Percentiles rank a stretch among this genome's conserved stretches.
phyloP scores from a whole-genome alignment of 1,284 basidiomycete species.

The Tilletiopsis washingtonensis region DNA sequence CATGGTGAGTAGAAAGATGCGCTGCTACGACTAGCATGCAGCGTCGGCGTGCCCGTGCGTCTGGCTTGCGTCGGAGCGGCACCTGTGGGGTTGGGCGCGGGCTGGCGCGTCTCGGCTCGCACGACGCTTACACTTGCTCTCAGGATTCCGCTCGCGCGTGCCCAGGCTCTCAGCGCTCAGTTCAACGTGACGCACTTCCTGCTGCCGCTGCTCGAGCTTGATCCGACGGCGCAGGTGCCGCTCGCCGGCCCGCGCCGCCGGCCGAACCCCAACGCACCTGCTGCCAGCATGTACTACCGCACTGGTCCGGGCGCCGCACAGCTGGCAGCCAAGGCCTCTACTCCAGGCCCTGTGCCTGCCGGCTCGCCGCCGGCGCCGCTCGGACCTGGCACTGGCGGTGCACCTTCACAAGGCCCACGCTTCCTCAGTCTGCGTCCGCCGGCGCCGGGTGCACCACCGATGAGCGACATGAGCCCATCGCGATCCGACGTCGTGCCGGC shows the following conservation, averaged over 20 bases:
- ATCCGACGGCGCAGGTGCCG: conserved; percentile 32
- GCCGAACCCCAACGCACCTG: conserved; percentile 27
- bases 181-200: conserved; percentile 46
- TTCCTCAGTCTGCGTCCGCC: conserved; percentile 37
- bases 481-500: conserved; percentile 7
- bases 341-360: conserved; percentile 9
- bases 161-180: conserved; percentile 39
- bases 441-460: not conserved
- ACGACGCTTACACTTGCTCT: not conserved
- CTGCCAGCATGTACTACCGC: conserved; percentile 9
- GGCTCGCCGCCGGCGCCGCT: conserved; percentile 14
- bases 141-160: conserved; percentile 39
- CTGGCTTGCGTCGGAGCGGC: not conserved
- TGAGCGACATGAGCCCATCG: not conserved
- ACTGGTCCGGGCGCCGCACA: conserved; percentile 7
- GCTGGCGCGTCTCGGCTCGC: not conserved
- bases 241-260: conserved; percentile 10
- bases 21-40: too few species aligned
- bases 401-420: conserved; percentile 17
- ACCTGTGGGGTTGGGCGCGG: not conserved
- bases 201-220: conserved; percentile 43
- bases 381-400: too few species aligned
- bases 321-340: conserved; percentile 6
- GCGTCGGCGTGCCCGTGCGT: too few species aligned
- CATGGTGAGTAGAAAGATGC: conserved; percentile 79